A percentile compares a stretch with the other conserved stretches of the same genome.
Conservation (phyloP, 2,329 filamentous ascomycete genomes). For the Fusarium sp. region DNA sequence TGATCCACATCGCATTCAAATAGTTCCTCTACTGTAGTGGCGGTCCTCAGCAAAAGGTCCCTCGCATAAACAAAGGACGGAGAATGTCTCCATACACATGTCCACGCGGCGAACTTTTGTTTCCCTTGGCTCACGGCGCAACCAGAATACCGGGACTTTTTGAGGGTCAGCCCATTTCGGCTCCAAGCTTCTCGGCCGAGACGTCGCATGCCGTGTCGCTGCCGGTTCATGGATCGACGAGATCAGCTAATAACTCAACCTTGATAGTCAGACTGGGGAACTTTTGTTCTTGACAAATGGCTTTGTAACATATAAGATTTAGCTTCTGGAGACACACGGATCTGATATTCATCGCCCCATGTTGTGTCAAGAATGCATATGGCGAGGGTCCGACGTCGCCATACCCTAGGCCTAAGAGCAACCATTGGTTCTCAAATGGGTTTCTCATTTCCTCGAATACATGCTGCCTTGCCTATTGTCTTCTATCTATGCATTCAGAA, state of each 20-base stretch:
- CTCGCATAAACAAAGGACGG: slow-evolving; percentile 12
- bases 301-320: background rate
- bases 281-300: background rate
- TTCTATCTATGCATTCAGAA: background rate
- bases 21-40: background rate
- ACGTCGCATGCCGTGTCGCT: background rate
- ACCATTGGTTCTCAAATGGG: background rate
- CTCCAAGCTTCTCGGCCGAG: slow-evolving; percentile 14
- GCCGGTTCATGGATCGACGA: background rate
- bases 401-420: background rate
- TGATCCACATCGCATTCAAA: slow-evolving; percentile 13
- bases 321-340: background rate
- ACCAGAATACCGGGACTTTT: slow-evolving; percentile 33
- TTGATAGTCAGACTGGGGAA: background rate
- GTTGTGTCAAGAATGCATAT: background rate
- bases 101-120: slow-evolving; percentile 37
- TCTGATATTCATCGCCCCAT: background rate
- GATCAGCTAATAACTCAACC: background rate
- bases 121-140: slow-evolving; percentile 16
- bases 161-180: slow-evolving; percentile 21
- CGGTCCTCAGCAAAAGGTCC: slow-evolving; percentile 28
- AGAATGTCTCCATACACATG: slow-evolving; percentile 15
- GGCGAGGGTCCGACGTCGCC: background rate
- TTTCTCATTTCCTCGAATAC: background rate
- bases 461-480: background rate